phyloP scores from a whole-genome alignment of 2,329 filamentous ascomycete species.

The Fusarium scirpi region DNA sequence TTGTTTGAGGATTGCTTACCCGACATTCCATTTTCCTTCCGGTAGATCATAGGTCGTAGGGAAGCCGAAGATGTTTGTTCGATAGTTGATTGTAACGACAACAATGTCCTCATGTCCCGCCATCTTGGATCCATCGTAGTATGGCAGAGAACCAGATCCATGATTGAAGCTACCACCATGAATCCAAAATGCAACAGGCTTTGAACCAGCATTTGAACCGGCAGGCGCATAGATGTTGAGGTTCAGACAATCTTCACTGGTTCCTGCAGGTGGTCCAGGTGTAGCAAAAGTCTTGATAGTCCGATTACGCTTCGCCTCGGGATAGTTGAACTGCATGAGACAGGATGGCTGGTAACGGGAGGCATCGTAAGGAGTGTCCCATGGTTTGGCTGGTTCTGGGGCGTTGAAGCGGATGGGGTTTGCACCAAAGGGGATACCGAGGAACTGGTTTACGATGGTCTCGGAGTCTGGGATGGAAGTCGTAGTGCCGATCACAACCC shows the following conservation, averaged over 20 bases:
- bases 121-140: conserved; percentile 57
- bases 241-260: conserved; percentile 51
- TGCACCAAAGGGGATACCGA: conserved; percentile 50
- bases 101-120: conserved; percentile 58
- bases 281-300: conserved; percentile 41
- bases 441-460: conserved; percentile 44
- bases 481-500: conserved; percentile 31
- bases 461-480: conserved; percentile 32
- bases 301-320: conserved; percentile 25
- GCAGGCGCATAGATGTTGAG: conserved; percentile 51
- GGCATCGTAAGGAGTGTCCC: conserved; percentile 43
- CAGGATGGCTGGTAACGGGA: conserved; percentile 43
- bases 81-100: conserved; percentile 61
- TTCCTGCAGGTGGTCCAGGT: conserved; percentile 42
- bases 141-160: conserved; percentile 52
- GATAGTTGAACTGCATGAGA: conserved; percentile 44
- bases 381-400: conserved; percentile 32
- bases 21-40: conserved; percentile 35
- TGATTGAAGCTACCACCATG: conserved; percentile 56
- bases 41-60: conserved; percentile 48
- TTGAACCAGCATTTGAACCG: conserved; percentile 42
- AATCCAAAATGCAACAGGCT: conserved; percentile 59
- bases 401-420: conserved; percentile 45
- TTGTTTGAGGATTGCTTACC: conserved; percentile 11
- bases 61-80: conserved; percentile 58